Percentiles rank a stretch among this genome's conserved stretches.
These are phyloP conservation scores for Kurtzmaniella quercitrusa DNA, from an alignment of 1,139 yeast species.

Conservation along the genomic window DNA sequence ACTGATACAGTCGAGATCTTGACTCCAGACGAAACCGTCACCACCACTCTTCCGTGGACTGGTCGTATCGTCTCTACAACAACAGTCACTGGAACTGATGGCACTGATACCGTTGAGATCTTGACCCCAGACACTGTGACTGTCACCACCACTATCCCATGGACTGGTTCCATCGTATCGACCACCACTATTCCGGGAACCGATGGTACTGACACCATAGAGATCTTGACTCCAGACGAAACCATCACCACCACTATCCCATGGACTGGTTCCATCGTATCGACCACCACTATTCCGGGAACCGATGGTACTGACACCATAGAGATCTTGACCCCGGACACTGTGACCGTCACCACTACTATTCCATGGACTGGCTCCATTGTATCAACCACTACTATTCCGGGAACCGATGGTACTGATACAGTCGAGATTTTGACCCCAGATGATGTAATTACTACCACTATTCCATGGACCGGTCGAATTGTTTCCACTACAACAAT, in stretches of 20 bases:
- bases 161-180: neutral
- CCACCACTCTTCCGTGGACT: neutral
- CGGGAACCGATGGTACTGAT: neutral
- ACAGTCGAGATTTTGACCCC: no score
- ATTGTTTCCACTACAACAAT: neutral
- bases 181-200: neutral
- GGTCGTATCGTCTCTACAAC: neutral
- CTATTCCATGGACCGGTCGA: neutral
- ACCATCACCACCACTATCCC: neutral
- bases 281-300: neutral
- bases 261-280: neutral
- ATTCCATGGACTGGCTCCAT: neutral
- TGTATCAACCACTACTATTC: neutral
- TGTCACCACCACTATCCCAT: neutral
- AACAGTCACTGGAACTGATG: neutral
- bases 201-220: neutral
- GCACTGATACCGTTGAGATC: neutral
- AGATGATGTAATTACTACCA: neutral
- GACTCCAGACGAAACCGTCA: neutral
- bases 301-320: neutral
- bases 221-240: neutral
- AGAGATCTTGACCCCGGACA: neutral
- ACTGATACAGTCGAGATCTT: neutral
- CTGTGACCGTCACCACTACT: no score
- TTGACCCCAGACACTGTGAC: neutral